Evolutionary conservation across 768 basidiomycete species (phyloP).

Genomic region (Mycena latifolia): DNA sequence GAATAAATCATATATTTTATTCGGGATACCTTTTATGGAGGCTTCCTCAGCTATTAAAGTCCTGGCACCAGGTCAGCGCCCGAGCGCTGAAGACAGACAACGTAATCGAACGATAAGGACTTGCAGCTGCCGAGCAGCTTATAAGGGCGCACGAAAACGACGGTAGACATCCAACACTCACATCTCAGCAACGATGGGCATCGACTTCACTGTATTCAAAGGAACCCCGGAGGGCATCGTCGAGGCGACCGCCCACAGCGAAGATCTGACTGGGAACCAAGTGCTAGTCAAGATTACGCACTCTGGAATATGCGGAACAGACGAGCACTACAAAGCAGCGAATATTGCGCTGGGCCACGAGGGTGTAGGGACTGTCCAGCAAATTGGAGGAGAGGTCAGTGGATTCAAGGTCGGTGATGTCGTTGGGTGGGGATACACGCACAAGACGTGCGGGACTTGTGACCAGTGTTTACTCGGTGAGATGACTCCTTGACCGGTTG

Average conservation of each 20-base stretch:
- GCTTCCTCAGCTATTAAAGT: too few relatives aligned
- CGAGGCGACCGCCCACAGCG: background rate
- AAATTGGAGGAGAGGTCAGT: conserved; percentile 43
- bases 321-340: conserved; percentile 43
- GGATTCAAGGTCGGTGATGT: conserved; percentile 7
- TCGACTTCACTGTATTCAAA: conserved; percentile 15
- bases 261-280: conserved; percentile 27
- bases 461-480: conserved; percentile 5
- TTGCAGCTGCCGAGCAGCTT: too few relatives aligned
- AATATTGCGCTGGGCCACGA: conserved; percentile 52
- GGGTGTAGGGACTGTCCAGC: conserved; percentile 46
- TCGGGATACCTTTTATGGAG: too few relatives aligned
- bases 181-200: background rate
- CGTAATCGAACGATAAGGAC: too few relatives aligned
- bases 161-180: too few relatives aligned
- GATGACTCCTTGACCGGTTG: background rate
- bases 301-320: conserved; percentile 51
- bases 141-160: too few relatives aligned
- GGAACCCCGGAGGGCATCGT: conserved; percentile 1
- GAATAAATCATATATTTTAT: too few relatives aligned
- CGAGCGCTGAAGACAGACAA: too few relatives aligned
- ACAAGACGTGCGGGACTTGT: conserved; percentile 13
- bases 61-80: too few relatives aligned
- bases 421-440: too few relatives aligned
- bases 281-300: conserved; percentile 48